Evolutionary conservation across 345 rosid genomes (phyloP), one percentile per base, ranked within the genome.

Genomic region (Mercurialis annua): DNA sequence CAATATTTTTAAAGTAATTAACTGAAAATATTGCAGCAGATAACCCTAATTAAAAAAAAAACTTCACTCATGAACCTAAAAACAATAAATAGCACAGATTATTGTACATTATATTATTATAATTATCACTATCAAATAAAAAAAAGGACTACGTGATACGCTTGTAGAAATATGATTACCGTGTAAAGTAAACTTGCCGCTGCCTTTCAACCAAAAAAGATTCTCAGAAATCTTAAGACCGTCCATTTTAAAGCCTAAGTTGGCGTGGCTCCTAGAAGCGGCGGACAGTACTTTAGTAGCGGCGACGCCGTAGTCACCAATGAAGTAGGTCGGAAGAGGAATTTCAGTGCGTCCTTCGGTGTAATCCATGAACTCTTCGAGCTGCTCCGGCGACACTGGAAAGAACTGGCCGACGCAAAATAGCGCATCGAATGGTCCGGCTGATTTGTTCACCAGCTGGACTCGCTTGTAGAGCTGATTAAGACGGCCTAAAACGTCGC

Each of bases 361-460:
- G 34, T 83, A 85, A 55, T 84, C 83, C 70, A 64, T 62, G 61
- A 93, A 84, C 74, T 86, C 97, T 11, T 85, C 86, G 8, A 85
- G 79, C 33, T 62, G 68, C 43, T 87, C 97, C 54, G 77, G 61
- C 11, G 84, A 73, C 72, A 83, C 92, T 0, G 97, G 91, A 47
- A 93, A 90, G 82, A 90, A 93, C 77, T 90, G 96, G 2, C 97
- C 97, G 34, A 82, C 92, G 76, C 94, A 90, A 23, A 93, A 57
- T 31, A 93, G 81, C 18, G 85, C 87, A 49, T 90, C 94, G 71
- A 93, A 93, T 27, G 90, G 98, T 20, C 98, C 87, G 0, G 94
- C 86, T 4, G 92, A 84, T 74, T 87, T 90, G 74, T 80, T 93
- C 61, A 86, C 98, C 97, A 87, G 77, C 77, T 78, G 86, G 7